Base-by-base conservation (phyloP, 208 protist genomes). In the Trypanosoma rangeli region DNA sequence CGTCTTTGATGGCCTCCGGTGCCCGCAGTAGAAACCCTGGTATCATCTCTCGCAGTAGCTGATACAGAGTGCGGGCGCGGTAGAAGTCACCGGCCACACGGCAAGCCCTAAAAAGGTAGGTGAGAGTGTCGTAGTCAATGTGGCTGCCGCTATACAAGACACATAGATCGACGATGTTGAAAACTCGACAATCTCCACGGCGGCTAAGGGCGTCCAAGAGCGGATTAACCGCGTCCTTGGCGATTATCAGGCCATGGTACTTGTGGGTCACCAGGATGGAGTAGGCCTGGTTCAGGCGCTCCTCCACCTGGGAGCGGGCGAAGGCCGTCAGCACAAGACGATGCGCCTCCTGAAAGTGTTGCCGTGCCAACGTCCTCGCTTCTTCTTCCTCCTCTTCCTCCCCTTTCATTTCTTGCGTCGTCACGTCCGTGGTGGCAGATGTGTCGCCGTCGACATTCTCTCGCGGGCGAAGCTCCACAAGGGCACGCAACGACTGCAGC, bases 161-260 rank as follows among this genome's bases (percentile, higher is more conserved):
- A 70, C 87, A 94, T 5, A 94, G 55, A 54, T 96, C 91, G 0
- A 96, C 85, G 57, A 96, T 76, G 57, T 92, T 94, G 75, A 96
- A 96, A 16, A 90, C 88, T 46, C 91, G 83, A 52, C 88, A 83
- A 72, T 96, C 91, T 0, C 91, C 91, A 33, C 82, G 76, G 24
- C 74, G 73, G 58, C 82, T 87, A 33, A 96, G 73, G 7, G 78
- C 79, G 29, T 87, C 75, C 42, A 92, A 37, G 15, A 96, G 54
- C 0, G 88, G 87, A 53, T 70, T 50, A 31, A 90, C 82, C 33
- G 93, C 58, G 24, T 91, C 86, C 56, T 79, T 78, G 1, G 82
- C 92, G 28, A 96, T 83, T 39, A 83, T 71, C 15, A 96, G 63
- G 1, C 88, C 88, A 58, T 96, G 86, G 64, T 96, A 96, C 76